Conservation (phyloP, 2,329 filamentous ascomycete genomes). For the Diaporthe australafricana region DNA sequence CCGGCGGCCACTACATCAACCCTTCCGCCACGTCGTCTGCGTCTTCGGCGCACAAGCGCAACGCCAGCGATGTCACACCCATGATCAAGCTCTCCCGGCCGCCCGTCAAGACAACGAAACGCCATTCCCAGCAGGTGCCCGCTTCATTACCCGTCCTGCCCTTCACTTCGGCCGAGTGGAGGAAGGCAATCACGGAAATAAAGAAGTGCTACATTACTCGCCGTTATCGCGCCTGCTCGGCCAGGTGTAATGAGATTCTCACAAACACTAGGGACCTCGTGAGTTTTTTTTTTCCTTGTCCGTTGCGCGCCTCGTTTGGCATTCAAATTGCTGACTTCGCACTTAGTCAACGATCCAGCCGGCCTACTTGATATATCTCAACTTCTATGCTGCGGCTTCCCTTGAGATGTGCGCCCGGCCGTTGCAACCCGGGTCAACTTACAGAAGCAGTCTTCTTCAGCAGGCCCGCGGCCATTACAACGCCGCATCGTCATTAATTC, state of each 20-base stretch:
- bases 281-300: slow-evolving; percentile 43
- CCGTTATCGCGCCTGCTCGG: slow-evolving; percentile 64
- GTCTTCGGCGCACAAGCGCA: slow-evolving; percentile 32
- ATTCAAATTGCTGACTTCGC: neutral
- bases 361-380: slow-evolving; percentile 67
- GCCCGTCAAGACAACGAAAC: slow-evolving; percentile 38
- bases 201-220: slow-evolving; percentile 64
- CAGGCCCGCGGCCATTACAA: slow-evolving; percentile 65
- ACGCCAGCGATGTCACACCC: slow-evolving; percentile 34
- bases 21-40: neutral
- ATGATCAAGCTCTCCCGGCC: slow-evolving; percentile 46
- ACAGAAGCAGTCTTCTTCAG: slow-evolving; percentile 60
- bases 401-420: slow-evolving; percentile 67
- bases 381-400: slow-evolving; percentile 72
- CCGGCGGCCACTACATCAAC: slow-evolving; percentile 15
- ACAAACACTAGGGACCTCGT: slow-evolving; percentile 59
- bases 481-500: slow-evolving; percentile 60
- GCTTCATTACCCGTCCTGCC: slow-evolving; percentile 50
- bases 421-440: slow-evolving; percentile 57
- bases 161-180: slow-evolving; percentile 63
- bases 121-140: slow-evolving; percentile 39
- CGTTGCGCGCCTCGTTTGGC: neutral
- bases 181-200: slow-evolving; percentile 60
- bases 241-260: slow-evolving; percentile 65
- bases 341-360: slow-evolving; percentile 58